A percentile compares a stretch with the other conserved stretches of the same genome.
Evolutionary conservation across 495 filamentous ascomycete species (phyloP).

Genomic region (Geoglossum glabrum): DNA sequence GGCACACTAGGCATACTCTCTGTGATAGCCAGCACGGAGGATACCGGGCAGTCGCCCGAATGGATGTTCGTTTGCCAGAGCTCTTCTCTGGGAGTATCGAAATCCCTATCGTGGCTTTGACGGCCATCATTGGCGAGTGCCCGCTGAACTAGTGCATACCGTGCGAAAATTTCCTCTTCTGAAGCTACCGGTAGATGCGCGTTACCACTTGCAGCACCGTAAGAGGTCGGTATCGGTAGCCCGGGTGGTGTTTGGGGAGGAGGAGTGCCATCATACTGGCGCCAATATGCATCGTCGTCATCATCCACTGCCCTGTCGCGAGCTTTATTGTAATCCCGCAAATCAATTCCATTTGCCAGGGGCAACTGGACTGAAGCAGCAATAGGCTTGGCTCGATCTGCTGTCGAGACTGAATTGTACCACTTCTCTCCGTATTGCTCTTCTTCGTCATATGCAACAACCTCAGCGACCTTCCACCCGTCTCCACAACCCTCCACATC

Average conservation of each 20-base stretch:
- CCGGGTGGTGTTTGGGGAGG: slow-evolving; percentile 27
- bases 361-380: not conserved
- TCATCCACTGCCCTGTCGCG: slow-evolving; percentile 18
- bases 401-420: slow-evolving; percentile 7
- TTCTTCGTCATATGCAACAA: slow-evolving; percentile 34
- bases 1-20: not conserved
- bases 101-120: not conserved
- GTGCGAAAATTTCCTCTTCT: slow-evolving; percentile 68
- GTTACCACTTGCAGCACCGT: slow-evolving; percentile 9
- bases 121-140: slow-evolving; percentile 82
- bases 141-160: slow-evolving; percentile 73
- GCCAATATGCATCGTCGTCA: slow-evolving; percentile 90
- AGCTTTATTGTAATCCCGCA: slow-evolving; percentile 8
- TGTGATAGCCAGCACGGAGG: not conserved
- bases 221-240: not conserved
- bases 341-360: not conserved
- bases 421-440: not conserved
- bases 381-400: slow-evolving; percentile 12
- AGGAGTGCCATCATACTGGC: slow-evolving; percentile 73
- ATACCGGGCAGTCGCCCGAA: not conserved
- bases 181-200: slow-evolving; percentile 23
- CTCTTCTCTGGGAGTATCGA: not conserved
- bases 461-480: slow-evolving; percentile 71
- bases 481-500: slow-evolving; percentile 48
- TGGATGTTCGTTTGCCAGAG: not conserved